Conservation (phyloP, 2,329 filamentous ascomycete genomes). For the Calonectria naviculata region DNA sequence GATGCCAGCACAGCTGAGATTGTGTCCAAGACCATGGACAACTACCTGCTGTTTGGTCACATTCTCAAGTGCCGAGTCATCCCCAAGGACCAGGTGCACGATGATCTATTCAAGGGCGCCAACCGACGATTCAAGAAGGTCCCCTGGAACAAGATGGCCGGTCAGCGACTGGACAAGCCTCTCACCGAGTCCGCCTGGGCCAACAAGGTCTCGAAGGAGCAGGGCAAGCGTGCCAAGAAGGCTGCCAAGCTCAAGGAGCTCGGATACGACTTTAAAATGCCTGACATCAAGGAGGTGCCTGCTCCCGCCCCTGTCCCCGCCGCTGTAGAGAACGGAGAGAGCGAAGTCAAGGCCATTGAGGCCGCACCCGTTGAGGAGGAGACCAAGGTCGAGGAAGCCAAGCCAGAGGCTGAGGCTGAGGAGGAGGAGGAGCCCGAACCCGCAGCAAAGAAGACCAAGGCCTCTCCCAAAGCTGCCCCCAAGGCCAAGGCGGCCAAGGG, state of each 20-base stretch:
- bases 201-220: slow-evolving; percentile 78
- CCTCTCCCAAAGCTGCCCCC: slow-evolving; percentile 35
- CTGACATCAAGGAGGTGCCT: slow-evolving; percentile 71
- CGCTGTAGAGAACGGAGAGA: slow-evolving; percentile 48
- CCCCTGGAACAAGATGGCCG: slow-evolving; percentile 89
- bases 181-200: slow-evolving; percentile 82
- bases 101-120: slow-evolving; percentile 88
- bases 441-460: slow-evolving; percentile 25
- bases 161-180: slow-evolving; percentile 78
- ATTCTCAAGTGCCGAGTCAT: slow-evolving; percentile 89
- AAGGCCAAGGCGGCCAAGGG: slow-evolving; percentile 43
- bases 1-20: slow-evolving; percentile 85
- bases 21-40: slow-evolving; percentile 96
- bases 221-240: slow-evolving; percentile 74
- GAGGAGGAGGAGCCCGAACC: slow-evolving; percentile 31
- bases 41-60: slow-evolving; percentile 95
- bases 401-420: slow-evolving; percentile 36
- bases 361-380: slow-evolving; percentile 46
- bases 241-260: slow-evolving; percentile 80
- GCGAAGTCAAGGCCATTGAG: slow-evolving; percentile 50
- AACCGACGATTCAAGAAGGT: slow-evolving; percentile 90
- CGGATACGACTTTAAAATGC: slow-evolving; percentile 86
- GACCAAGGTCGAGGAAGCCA: slow-evolving; percentile 34
- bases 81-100: slow-evolving; percentile 80
- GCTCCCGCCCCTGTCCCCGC: slow-evolving; percentile 50